Percentiles rank a stretch among this genome's conserved stretches.
These are phyloP conservation scores for Aciculosporium take DNA, from an alignment of 2,329 filamentous ascomycete species.

Conservation along the genomic window DNA sequence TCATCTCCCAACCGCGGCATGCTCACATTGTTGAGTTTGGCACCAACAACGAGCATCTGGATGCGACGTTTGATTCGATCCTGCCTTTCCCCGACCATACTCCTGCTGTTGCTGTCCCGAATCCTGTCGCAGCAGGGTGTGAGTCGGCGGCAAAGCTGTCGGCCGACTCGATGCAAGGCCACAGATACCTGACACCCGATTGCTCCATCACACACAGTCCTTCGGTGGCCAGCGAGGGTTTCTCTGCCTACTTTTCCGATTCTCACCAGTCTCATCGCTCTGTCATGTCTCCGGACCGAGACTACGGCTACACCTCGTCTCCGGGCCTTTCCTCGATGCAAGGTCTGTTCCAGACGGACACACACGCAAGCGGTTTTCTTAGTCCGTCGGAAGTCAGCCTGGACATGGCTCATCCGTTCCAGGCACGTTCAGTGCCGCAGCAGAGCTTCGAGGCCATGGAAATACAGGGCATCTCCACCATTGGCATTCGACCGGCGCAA, in stretches of 20 bases:
- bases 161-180: neutral
- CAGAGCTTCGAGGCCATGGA: neutral
- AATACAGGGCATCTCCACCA: neutral
- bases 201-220: constrained; percentile 3
- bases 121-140: neutral
- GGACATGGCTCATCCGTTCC: neutral
- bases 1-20: neutral
- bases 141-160: neutral
- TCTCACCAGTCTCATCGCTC: neutral
- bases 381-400: neutral
- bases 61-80: neutral
- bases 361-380: neutral
- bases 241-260: neutral
- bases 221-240: constrained; percentile 4
- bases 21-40: too few species aligned
- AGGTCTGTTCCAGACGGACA: neutral
- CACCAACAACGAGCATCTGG: neutral
- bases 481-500: neutral
- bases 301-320: neutral
- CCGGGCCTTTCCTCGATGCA: neutral
- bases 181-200: constrained; percentile 3
- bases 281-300: constrained; percentile 1
- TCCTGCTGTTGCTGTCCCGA: neutral
- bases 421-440: neutral
- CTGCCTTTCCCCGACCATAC: neutral